Evolutionary conservation across 176 grass and related monocot species (phyloP), one percentile per base, ranked within the genome.

Genomic region (Oryza glaberrima): DNA sequence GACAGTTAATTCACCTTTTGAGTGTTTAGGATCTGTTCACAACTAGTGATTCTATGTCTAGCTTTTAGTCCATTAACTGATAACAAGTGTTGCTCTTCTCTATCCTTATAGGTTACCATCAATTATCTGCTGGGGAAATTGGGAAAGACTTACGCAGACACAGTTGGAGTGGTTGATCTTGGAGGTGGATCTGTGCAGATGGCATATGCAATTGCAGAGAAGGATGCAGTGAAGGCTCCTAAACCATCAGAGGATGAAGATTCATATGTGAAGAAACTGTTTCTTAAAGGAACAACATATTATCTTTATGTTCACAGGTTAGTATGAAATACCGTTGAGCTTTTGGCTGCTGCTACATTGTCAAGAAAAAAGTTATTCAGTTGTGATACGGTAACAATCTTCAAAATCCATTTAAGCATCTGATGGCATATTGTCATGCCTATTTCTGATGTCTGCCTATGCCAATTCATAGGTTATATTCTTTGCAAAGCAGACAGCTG

Each of bases 251-350:
- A 89, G 22, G 96, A 91, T 47, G 89, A 96, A 85, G 96, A 99
- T 43, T 45, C 91, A 71, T 99, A 91, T 69, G 96, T 99, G 75
- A 88, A 99, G 72, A 91, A 99, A 69, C 81, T 99, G 40, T 96
- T 94, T 11, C 90, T 99, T 19, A 99, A 99, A 86, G 96, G 93
- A 85, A 88, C 67, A 12, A 89, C 49, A 9, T 99, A 99, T 83
- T 82, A 99, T 79, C 94, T 99, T 86, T 99, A 99, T 81, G 93
- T 99, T 41, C 96, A 99, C 72, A 99, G 93, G 96, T 99, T 48
- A 45, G 75, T 72, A 38, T 79, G 58, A 40, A 11, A 68, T n/a
- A 58, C 6, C 63, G 7, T 36, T 36, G 35, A 36, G 4, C 35
- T 36, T 36, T 5, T 36, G 35, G 35, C 35, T 36, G 35, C 35